Evolutionary conservation across 805 yeast genomes (phyloP).

Genomic region (Yarrowia deformans): DNA sequence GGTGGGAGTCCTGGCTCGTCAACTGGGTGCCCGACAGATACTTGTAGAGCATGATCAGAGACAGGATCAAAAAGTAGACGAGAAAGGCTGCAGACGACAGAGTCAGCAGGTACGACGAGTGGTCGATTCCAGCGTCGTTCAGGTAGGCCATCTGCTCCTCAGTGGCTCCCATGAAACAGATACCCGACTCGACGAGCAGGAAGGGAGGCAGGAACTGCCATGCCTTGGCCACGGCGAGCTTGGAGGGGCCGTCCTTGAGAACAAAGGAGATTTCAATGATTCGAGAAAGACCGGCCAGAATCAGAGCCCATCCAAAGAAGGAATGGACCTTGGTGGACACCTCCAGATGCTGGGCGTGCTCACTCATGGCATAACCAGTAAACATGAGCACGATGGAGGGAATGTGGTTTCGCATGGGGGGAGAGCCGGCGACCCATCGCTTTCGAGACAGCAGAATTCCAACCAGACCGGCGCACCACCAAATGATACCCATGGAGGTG

Average conservation of each 20-base stretch:
- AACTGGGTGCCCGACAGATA: conserved; percentile 47
- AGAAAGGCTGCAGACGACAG: conserved; percentile 76
- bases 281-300: conserved; percentile 77
- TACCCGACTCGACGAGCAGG: conserved; percentile 77
- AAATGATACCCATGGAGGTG: conserved; percentile 93
- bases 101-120: conserved; percentile 79
- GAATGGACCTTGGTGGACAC: conserved; percentile 88
- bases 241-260: conserved; percentile 60
- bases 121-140: conserved; percentile 78
- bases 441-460: conserved; percentile 80
- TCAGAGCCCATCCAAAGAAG: conserved; percentile 81
- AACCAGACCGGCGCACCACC: conserved; percentile 94
- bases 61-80: conserved; percentile 68
- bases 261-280: conserved; percentile 81
- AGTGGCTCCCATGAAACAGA: conserved; percentile 88
- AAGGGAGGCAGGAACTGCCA: conserved; percentile 91
- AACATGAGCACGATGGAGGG: conserved; percentile 84
- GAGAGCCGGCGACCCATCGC: conserved; percentile 52
- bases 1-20: conserved; percentile 11
- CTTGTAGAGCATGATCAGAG: conserved; percentile 66
- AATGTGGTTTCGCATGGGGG: conserved; percentile 68
- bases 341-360: conserved; percentile 76
- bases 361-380: conserved; percentile 95
- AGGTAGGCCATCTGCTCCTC: conserved; percentile 85
- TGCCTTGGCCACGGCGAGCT: conserved; percentile 55